These are phyloP conservation scores for Diaporthe vexans DNA, from an alignment of 2,329 filamentous ascomycete species.

Conservation along the genomic window DNA sequence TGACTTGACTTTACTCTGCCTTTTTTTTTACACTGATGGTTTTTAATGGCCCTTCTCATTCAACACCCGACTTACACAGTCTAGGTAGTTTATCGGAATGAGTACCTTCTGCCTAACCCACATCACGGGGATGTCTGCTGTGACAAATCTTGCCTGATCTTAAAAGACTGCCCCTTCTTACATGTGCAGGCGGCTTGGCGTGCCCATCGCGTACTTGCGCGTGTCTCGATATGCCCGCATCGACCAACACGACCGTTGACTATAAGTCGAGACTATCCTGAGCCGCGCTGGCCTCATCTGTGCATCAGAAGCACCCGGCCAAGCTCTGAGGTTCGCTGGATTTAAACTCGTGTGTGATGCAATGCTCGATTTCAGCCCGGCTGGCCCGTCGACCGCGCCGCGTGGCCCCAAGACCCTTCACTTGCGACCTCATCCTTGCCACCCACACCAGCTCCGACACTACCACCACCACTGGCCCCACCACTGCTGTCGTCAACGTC, in stretches of 20 bases:
- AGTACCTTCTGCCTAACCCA: conserved; percentile 37
- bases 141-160: not conserved
- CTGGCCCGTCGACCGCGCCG: conserved; percentile 16
- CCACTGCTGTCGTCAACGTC: conserved; percentile 42
- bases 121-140: not conserved
- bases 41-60: conserved; percentile 37
- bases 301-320: not conserved
- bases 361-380: conserved; percentile 15
- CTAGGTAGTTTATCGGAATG: conserved; percentile 54
- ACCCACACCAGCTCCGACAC: not conserved
- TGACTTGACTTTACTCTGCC: conserved; percentile 60
- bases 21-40: conserved; percentile 33
- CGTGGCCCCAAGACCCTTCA: conserved; percentile 14
- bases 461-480: not conserved
- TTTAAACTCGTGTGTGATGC: conserved; percentile 3
- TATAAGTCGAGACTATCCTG: not conserved
- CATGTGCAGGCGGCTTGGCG: not conserved
- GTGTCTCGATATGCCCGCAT: conserved; percentile 2
- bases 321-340: not conserved
- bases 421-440: conserved; percentile 49
- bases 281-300: conserved; percentile 3
- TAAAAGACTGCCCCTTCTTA: not conserved
- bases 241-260: not conserved
- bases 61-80: conserved; percentile 51
- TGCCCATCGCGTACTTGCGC: conserved; percentile 11